Conservation (phyloP, 495 filamentous ascomycete genomes). For the Beverwykella pulmonaria region DNA sequence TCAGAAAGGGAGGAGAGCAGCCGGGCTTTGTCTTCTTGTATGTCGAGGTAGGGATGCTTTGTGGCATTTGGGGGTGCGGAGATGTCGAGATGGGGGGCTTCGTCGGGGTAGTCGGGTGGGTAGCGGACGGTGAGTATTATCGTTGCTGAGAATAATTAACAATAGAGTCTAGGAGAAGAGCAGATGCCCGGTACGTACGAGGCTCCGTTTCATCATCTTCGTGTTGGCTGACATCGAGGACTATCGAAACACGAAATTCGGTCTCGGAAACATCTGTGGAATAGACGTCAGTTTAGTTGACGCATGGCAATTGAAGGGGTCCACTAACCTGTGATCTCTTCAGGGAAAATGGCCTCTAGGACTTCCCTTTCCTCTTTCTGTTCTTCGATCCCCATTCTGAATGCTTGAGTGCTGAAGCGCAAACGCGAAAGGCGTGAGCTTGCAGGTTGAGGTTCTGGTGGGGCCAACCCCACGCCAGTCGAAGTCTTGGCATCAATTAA, state of each 20-base stretch:
- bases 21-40: constrained; percentile 68
- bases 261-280: constrained; percentile 77
- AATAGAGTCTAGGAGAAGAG: constrained; percentile 1
- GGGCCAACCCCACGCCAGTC: neutral
- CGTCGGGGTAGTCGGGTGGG: constrained; percentile 84
- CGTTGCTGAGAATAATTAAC: constrained; percentile 53
- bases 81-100: constrained; percentile 77
- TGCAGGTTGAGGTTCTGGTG: constrained; percentile 4
- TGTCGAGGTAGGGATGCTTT: constrained; percentile 62
- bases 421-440: neutral
- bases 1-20: constrained; percentile 69
- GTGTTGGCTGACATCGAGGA: constrained; percentile 70
- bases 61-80: constrained; percentile 68
- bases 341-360: constrained; percentile 95
- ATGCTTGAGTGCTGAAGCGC: neutral
- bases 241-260: constrained; percentile 80
- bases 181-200: constrained; percentile 40
- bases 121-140: constrained; percentile 82
- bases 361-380: constrained; percentile 96
- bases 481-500: neutral
- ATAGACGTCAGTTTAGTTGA: neutral
- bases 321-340: constrained; percentile 83
- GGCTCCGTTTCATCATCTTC: constrained; percentile 60
- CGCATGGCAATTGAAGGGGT: neutral
- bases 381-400: constrained; percentile 84